phyloP scores from a whole-genome alignment of 2,329 filamentous ascomycete species.

The Metarhizium guizhouense region DNA sequence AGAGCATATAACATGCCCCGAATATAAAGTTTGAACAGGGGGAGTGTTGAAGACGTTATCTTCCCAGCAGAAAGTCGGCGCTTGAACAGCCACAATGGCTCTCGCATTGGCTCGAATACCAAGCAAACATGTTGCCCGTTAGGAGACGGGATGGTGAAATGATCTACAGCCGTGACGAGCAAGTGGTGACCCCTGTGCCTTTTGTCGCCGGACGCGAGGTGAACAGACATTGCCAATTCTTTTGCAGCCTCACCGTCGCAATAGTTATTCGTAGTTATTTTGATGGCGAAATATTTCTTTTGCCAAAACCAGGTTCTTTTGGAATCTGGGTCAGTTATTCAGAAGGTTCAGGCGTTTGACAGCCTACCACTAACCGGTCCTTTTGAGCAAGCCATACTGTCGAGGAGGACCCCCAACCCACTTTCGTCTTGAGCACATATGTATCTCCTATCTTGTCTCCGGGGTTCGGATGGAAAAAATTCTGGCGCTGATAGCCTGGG shows the following conservation, averaged over 20 bases:
- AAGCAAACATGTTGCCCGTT: slow-evolving; percentile 22
- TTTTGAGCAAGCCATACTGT: slow-evolving; percentile 3
- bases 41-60: slow-evolving; percentile 6
- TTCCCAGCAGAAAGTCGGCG: slow-evolving; percentile 25
- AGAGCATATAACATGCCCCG: slow-evolving; percentile 27
- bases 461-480: slow-evolving; percentile 3
- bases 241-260: slow-evolving; percentile 12
- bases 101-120: slow-evolving; percentile 28
- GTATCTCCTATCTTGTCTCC: background rate
- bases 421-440: slow-evolving; percentile 1
- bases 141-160: slow-evolving; percentile 19
- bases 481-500: background rate
- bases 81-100: slow-evolving; percentile 25
- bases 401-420: slow-evolving; percentile 2
- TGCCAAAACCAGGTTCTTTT: background rate
- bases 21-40: slow-evolving; percentile 26
- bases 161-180: slow-evolving; percentile 21
- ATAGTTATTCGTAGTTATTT: slow-evolving; percentile 13
- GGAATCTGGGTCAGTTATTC: background rate
- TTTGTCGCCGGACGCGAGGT: background rate
- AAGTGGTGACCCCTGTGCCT: slow-evolving; percentile 11
- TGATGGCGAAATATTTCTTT: slow-evolving; percentile 13
- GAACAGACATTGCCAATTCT: slow-evolving; percentile 9
- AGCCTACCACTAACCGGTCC: background rate
- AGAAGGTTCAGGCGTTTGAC: background rate